Base-by-base conservation (phyloP, 2,329 filamentous ascomycete species). In the Penicillium sp. region DNA sequence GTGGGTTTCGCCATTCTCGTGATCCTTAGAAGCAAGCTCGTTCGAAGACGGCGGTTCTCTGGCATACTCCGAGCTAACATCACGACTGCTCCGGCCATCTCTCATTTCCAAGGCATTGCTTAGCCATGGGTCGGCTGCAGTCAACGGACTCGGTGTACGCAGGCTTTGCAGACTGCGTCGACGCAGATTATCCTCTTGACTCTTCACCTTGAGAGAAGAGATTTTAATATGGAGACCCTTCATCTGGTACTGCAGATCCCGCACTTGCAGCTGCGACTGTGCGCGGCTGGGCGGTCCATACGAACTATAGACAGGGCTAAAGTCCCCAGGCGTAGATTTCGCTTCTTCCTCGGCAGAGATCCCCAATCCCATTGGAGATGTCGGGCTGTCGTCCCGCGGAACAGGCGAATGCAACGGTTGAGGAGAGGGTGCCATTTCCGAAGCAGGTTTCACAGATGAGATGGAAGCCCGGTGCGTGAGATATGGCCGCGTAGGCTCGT, bases 161-260 rank as follows among this genome's bases (percentile, higher is more conserved):
- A 90, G 64, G 54, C 77, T 88, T 51, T 86, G 82, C 35, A 89
- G 62, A 59, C 85, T 94, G 38, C 81, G 77, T 34, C 88, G 76
- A 54, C 85, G 81, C 53, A 93, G 63, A 51, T 77, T 87, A 51
- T 94, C 88, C 41, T 84, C 84, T 13, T 84, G 77, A 0, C 85
- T 84, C 52, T 86, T 82, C 45, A 88, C 80, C 51, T 85, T 83
- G 28, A 95, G 64, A 11, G 73, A 83, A 1, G 86, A 89, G 23
- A 95, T 88, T 54, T 87, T 86, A 42, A 84, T 85, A 57, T 88
- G 89, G 31, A 95, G 71, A 36, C 84, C 86, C 39, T 84, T 80
- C 76, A 95, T 85, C 59, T 94, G 87, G 48, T 87, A 82, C 43
- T 86, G 85, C 29, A 95, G 70, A 54, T 79, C 77, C 6, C 82